Conservation (phyloP, 345 rosid genomes). For the Bruguiera sexangula region DNA sequence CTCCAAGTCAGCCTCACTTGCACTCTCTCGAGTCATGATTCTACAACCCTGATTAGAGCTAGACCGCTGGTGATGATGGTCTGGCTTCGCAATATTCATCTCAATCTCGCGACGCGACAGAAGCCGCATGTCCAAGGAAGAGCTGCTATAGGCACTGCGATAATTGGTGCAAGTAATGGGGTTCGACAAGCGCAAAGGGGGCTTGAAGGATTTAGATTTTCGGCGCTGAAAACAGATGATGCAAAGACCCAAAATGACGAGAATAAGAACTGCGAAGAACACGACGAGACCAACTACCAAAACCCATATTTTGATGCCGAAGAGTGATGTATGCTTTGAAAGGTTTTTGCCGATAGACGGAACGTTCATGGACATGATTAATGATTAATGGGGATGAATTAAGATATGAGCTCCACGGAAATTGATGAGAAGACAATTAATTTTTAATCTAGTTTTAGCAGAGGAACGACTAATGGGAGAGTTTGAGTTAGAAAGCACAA, state of each 20-base stretch:
- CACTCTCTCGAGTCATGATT: not conserved
- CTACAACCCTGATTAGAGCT: conserved; percentile 18
- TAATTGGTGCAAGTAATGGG: conserved; percentile 16
- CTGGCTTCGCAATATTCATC: conserved; percentile 27
- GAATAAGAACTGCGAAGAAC: conserved; percentile 23
- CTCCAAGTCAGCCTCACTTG: conserved; percentile 16
- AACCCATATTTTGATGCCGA: conserved; percentile 53
- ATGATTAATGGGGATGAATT: conserved; percentile 12
- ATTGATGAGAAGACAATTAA: not conserved
- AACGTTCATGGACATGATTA: conserved; percentile 24
- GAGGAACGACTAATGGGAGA: conserved; percentile 1
- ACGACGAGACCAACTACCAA: conserved; percentile 29
- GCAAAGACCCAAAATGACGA: conserved; percentile 27
- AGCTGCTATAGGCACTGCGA: conserved; percentile 13
- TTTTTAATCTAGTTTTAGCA: too few relatives aligned
- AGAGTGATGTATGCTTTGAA: conserved; percentile 41
- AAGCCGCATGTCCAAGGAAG: conserved; percentile 34
- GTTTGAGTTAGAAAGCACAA: conserved; percentile 24
- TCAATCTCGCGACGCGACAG: conserved; percentile 36
- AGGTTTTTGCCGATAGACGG: conserved; percentile 26
- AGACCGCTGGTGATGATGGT: conserved; percentile 16
- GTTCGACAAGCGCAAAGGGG: conserved; percentile 34
- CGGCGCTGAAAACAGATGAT: conserved; percentile 29
- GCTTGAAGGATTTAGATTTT: conserved; percentile 20
- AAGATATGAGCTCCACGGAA: not conserved